phyloP scores from a whole-genome alignment of 495 filamentous ascomycete genomes.

The Neurospora sp. region DNA sequence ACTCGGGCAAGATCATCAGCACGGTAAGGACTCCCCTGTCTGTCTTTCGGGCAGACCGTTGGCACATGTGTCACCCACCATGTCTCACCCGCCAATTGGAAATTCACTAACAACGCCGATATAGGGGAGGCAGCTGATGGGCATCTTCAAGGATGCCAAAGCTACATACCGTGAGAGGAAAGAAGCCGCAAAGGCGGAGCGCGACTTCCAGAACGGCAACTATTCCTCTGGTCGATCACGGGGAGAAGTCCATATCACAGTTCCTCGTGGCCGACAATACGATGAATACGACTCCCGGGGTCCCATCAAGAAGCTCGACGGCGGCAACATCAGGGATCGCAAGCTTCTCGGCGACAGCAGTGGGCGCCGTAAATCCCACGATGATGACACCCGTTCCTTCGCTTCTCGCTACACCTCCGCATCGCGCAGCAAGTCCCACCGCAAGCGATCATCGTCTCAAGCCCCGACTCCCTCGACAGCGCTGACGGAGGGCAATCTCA shows the following conservation, averaged over 20 bases:
- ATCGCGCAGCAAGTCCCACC: conserved; percentile 21
- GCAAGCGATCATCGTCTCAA: conserved; percentile 15
- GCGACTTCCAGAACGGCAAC: conserved; percentile 23
- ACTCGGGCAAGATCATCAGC: conserved; percentile 84
- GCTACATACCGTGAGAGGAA: conserved; percentile 77
- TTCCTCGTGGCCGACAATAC: conserved; percentile 14
- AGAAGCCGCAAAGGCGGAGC: conserved; percentile 60
- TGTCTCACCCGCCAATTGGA: not conserved
- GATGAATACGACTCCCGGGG: conserved; percentile 10
- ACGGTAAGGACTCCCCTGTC: conserved; percentile 48
- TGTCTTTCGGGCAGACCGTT: not conserved
- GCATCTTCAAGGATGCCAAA: conserved; percentile 80
- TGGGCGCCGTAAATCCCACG: conserved; percentile 23
- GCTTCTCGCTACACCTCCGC: conserved; percentile 27
- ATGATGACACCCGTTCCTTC: conserved; percentile 26
- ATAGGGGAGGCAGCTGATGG: conserved; percentile 79
- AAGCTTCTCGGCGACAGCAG: conserved; percentile 9
- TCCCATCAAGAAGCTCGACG: not conserved
- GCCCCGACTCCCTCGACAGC: conserved; percentile 10
- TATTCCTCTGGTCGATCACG: not conserved
- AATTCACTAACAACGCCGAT: conserved; percentile 6
- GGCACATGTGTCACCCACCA: not conserved
- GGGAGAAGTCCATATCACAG: not conserved
- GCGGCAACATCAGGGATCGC: conserved; percentile 2
- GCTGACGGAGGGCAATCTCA: conserved; percentile 34